Evolutionary conservation across 306 rosid species (phyloP).

Genomic region (Vigna hirtella): DNA sequence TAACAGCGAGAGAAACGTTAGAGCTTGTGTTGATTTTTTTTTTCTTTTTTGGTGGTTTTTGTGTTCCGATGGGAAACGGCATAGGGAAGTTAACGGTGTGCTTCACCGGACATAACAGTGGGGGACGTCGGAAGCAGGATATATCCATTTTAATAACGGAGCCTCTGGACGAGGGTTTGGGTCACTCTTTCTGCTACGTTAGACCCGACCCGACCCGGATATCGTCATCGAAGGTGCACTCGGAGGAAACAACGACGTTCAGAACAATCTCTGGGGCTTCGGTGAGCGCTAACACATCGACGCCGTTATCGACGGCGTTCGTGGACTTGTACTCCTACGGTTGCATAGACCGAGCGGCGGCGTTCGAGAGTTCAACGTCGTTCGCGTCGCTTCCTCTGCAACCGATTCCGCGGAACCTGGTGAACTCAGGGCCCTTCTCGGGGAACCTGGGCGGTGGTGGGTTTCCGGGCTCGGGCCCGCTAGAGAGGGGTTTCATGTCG

Average conservation of each 20-base stretch:
- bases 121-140: conserved; percentile 59
- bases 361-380: conserved; percentile 90
- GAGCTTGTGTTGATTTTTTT: background rate
- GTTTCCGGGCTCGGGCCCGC: conserved; percentile 77
- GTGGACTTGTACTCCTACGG: conserved; percentile 79
- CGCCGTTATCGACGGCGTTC: conserved; percentile 86
- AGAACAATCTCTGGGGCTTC: conserved; percentile 96
- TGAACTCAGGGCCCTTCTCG: conserved; percentile 77
- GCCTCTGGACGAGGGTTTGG: conserved; percentile 82
- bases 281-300: conserved; percentile 94
- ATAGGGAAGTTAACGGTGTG: conserved; percentile 80
- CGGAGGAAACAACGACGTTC: conserved; percentile 93
- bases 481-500: conserved; percentile 86
- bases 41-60: background rate
- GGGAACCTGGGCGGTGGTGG: conserved; percentile 53
- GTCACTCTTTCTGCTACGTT: conserved; percentile 97
- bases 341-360: conserved; percentile 84
- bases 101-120: conserved; percentile 65
- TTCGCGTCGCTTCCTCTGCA: conserved; percentile 95
- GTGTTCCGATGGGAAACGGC: conserved; percentile 80
- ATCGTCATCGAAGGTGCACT: conserved; percentile 84
- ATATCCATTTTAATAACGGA: conserved; percentile 61
- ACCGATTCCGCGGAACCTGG: conserved; percentile 72
- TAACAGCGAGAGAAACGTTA: conserved; percentile 17
- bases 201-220: conserved; percentile 82